Evolutionary conservation across 495 filamentous ascomycete genomes (phyloP), one percentile per base, ranked within the genome.

Genomic region (Xylaria scruposa): DNA sequence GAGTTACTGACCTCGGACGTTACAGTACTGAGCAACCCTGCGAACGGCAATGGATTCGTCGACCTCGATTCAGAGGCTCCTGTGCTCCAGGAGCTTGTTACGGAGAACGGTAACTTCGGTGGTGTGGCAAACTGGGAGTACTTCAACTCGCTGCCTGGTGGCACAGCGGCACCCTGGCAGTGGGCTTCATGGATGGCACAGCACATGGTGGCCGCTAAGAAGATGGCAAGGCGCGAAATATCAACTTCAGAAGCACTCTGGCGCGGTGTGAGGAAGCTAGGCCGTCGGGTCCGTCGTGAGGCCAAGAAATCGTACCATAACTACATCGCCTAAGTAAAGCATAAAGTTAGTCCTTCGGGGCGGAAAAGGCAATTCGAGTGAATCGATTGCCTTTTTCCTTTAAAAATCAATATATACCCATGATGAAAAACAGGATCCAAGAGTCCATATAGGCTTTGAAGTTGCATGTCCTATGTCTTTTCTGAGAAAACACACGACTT

Each of bases 41-140:
- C 83, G n/a, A 93, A 93, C 79, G 93, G 92, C 77, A 26, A 38
- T 33, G 84, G 83, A 9, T 86, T 70, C 70, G 80, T 86, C 2
- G 72, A 67, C 31, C 83, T 83, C 67, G 75, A 82, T 46, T 47
- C 67, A 21, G 65, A 83, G 62, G 78, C 74, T 0, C 68, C 68
- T n/a, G 80, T 85, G 33, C 61, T 86, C 40, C 73, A 78, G 38
- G 67, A 80, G 70, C 71, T 85, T 24, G 75, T 73, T 33, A 76
- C 76, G 38, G 73, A 83, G 75, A 80, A 85, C 73, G 76, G 80
- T 24, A 59, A 75, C 13, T 86, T 96, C 78, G 93, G 92, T 3
- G 93, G 93, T 7, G 91, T 95, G 0, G 92, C 93, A 88, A 92
- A 93, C 4, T 97, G 93, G 93, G 93, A 97, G 81, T 97, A 94